These are phyloP conservation scores for Thielaviopsis euricoi DNA, from an alignment of 2,329 filamentous ascomycete species.

Conservation along the genomic window DNA sequence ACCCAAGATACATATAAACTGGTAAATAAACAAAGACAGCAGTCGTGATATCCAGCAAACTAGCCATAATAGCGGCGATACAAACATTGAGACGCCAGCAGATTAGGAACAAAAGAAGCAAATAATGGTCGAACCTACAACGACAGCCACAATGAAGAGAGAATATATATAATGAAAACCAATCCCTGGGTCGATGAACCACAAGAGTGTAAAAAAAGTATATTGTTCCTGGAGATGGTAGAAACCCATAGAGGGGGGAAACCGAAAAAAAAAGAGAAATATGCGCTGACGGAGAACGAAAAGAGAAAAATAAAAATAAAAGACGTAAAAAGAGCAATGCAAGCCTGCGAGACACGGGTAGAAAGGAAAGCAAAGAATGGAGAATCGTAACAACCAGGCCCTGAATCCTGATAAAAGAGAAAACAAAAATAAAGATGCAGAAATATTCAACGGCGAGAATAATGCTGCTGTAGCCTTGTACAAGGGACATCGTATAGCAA, in stretches of 20 bases:
- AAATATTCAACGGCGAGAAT: neutral
- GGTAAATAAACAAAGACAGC: neutral
- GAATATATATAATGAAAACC: neutral
- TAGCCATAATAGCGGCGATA: neutral
- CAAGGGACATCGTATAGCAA: neutral
- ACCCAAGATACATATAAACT: neutral
- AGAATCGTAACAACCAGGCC: neutral
- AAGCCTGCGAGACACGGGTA: neutral
- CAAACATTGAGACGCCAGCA: neutral
- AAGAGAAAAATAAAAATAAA: neutral
- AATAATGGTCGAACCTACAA: neutral
- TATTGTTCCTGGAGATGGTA: neutral
- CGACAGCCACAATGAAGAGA: neutral
- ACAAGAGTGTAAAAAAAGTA: neutral
- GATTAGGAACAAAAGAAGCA: neutral
- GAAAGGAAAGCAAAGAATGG: neutral
- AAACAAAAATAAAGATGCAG: neutral
- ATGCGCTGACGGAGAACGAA: neutral
- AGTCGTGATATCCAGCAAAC: neutral
- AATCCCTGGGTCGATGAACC: neutral
- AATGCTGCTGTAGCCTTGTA: too few species aligned
- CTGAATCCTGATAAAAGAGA: neutral
- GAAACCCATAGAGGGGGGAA: neutral
- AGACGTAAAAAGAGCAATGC: neutral
- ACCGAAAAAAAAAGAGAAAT: neutral